phyloP scores from a whole-genome alignment of 257 asterid genomes.

The Petrea volubilis region DNA sequence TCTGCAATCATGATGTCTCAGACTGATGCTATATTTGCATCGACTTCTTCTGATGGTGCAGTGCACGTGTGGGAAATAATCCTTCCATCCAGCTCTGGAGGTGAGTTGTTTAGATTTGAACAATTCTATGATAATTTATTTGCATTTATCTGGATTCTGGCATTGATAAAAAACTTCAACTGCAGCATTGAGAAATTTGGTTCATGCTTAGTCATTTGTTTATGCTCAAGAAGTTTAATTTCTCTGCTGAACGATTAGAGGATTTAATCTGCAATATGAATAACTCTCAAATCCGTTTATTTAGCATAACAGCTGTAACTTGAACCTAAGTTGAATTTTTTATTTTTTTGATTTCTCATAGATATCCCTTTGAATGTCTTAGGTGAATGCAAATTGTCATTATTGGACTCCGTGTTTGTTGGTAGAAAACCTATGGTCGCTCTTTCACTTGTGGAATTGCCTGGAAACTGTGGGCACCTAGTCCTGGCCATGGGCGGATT shows the following conservation, averaged over 20 bases:
- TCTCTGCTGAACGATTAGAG: no score
- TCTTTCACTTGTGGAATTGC: constrained; percentile 78
- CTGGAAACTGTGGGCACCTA: constrained; percentile 56
- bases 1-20: constrained; percentile 65
- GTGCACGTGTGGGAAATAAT: constrained; percentile 75
- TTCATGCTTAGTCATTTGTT: neutral
- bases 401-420: constrained; percentile 58
- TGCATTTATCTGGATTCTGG: constrained; percentile 18
- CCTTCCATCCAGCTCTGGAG: constrained; percentile 56
- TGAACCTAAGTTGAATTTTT: neutral
- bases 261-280: neutral
- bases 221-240: neutral
- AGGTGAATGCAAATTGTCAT: constrained; percentile 80
- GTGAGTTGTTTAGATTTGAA: constrained; percentile 41
- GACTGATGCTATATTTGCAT: constrained; percentile 71
- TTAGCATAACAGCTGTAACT: neutral
- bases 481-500: constrained; percentile 87
- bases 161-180: neutral
- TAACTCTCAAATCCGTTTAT: neutral
- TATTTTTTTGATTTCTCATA: constrained; percentile 18
- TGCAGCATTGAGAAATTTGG: no score
- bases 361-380: constrained; percentile 19
- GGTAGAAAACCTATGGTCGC: constrained; percentile 87
- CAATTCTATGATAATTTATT: neutral
- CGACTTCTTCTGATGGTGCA: constrained; percentile 87